Evolutionary conservation across 306 rosid species (phyloP).

Genomic region (Vicia sativa): DNA sequence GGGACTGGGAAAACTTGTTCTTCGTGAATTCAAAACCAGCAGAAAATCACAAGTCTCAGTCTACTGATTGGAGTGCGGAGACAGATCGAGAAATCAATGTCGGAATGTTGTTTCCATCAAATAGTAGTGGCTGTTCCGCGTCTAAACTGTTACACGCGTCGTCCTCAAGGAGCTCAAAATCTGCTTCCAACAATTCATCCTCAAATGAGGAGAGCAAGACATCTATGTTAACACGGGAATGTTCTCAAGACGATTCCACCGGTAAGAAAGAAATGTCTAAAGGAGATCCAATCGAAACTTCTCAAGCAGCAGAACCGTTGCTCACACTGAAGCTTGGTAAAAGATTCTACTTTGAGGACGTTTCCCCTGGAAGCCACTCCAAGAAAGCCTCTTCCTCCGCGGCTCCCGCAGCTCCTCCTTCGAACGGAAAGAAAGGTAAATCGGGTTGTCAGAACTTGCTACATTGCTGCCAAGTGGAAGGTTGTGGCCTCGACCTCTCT

Average conservation of each 20-base stretch:
- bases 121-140: conserved; percentile 57
- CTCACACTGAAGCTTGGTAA: conserved; percentile 92
- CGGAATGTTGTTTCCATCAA: conserved; percentile 57
- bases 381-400: conserved; percentile 49
- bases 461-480: conserved; percentile 83
- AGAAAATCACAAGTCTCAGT: conserved; percentile 59
- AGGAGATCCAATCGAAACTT: conserved; percentile 50
- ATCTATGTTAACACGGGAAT: conserved; percentile 59
- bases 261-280: conserved; percentile 54
- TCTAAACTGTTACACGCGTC: conserved; percentile 53
- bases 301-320: conserved; percentile 62
- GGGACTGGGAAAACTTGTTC: conserved; percentile 84
- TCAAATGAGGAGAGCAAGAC: conserved; percentile 71
- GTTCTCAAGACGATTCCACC: conserved; percentile 51
- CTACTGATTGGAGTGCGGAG: conserved; percentile 55
- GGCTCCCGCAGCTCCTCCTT: conserved; percentile 46
- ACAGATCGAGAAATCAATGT: conserved; percentile 59
- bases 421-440: conserved; percentile 57
- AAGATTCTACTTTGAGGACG: conserved; percentile 77
- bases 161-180: conserved; percentile 67
- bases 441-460: conserved; percentile 46
- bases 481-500: conserved; percentile 80
- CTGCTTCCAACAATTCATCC: conserved; percentile 75
- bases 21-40: conserved; percentile 56
- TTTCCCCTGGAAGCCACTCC: conserved; percentile 50